phyloP scores from a whole-genome alignment of 768 basidiomycete genomes.

The Leucosporidium creatinivorum region DNA sequence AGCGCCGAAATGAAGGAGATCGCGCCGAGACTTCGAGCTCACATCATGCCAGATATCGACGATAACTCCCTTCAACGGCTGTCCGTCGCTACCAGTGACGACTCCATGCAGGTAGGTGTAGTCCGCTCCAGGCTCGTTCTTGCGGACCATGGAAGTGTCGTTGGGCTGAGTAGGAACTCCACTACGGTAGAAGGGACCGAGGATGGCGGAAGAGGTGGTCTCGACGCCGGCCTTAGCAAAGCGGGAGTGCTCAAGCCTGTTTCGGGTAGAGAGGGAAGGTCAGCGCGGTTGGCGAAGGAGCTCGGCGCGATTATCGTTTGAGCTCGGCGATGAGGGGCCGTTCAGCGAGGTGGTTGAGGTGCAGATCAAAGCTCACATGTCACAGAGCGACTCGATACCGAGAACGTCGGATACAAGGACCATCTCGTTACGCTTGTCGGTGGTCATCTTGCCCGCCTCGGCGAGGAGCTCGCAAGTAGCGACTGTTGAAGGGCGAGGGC shows the following conservation, averaged over 20 bases:
- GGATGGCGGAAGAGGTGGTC: constrained; percentile 32
- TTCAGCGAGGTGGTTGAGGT: background rate
- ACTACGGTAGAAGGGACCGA: constrained; percentile 36
- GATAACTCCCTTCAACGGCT: constrained; percentile 34
- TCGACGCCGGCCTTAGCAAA: constrained; percentile 11
- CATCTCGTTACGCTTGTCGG: constrained; percentile 34
- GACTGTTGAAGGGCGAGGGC: constrained; percentile 3
- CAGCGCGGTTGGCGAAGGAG: too few species aligned
- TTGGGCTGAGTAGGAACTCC: constrained; percentile 31
- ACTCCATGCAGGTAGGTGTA: constrained; percentile 28
- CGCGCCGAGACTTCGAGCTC: background rate
- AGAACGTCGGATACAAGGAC: constrained; percentile 36
- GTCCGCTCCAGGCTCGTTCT: constrained; percentile 25
- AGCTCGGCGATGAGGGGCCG: background rate
- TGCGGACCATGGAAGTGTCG: constrained; percentile 30
- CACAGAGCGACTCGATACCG: constrained; percentile 36
- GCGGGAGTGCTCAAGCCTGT: constrained; percentile 19
- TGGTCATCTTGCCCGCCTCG: constrained; percentile 34
- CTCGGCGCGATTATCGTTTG: too few species aligned
- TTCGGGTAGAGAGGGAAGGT: background rate
- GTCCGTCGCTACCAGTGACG: constrained; percentile 20
- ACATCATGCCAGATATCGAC: constrained; percentile 37
- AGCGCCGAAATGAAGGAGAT: too few species aligned
- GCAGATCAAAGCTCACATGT: constrained; percentile 14
- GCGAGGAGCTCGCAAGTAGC: constrained; percentile 32